Percentiles rank a stretch among this genome's conserved stretches.
Evolutionary conservation across 805 yeast species (phyloP).

Genomic region (Sugiyamaella boreocaroliniensis): DNA sequence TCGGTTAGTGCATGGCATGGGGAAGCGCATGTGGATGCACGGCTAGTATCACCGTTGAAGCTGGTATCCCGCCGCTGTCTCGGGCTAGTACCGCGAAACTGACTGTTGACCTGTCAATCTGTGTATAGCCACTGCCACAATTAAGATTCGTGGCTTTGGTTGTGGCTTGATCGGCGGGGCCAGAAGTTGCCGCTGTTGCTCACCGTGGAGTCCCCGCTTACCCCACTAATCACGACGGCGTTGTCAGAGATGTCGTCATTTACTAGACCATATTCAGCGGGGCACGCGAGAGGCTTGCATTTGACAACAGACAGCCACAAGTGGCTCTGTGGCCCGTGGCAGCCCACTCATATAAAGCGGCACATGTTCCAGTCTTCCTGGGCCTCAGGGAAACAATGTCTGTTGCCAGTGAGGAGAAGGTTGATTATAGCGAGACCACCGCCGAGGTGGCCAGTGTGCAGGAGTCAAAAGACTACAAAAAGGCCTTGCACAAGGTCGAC

Average conservation of each 20-base stretch:
- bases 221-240: neutral
- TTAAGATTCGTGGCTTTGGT: neutral
- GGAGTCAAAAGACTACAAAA: neutral
- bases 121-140: neutral
- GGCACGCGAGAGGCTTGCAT: no score
- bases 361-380: no score
- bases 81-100: neutral
- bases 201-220: neutral
- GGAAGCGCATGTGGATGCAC: no score
- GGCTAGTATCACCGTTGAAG: neutral
- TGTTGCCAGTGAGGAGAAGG: neutral
- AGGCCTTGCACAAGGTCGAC: slow-evolving; percentile 4
- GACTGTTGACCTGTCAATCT: neutral
- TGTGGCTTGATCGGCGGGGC: neutral
- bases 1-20: no score
- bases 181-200: neutral
- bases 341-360: no score
- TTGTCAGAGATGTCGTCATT: neutral
- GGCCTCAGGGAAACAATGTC: neutral
- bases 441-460: neutral
- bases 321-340: no score
- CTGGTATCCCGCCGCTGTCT: neutral
- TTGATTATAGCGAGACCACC: neutral
- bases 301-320: neutral
- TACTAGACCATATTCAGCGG: neutral